A percentile compares a stretch with the other conserved stretches of the same genome.
These are phyloP conservation scores for Ottelia alismoides DNA, from an alignment of 106 monocot genomes.

Conservation along the genomic window DNA sequence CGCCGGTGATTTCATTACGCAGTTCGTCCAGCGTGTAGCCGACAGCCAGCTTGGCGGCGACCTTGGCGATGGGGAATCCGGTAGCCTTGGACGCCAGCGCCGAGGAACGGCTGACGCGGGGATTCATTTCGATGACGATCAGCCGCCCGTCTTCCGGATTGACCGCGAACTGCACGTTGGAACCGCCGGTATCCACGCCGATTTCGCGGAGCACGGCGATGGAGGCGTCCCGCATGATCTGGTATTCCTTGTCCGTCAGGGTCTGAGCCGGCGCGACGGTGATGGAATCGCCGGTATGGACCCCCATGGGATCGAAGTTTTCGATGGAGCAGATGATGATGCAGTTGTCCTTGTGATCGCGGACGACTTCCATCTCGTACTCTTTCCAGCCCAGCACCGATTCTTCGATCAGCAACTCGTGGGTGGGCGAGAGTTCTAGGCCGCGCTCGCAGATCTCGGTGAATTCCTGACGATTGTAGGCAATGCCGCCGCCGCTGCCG, in stretches of 20 bases:
- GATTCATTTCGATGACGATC: conserved; percentile 89
- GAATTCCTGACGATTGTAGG: background rate
- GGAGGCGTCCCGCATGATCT: conserved; percentile 37
- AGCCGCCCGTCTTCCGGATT: conserved; percentile 70
- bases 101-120: conserved; percentile 63
- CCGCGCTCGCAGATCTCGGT: no score
- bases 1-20: conserved; percentile 74
- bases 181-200: no score
- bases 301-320: no score
- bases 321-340: no score
- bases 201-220: conserved; percentile 71
- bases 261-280: no score
- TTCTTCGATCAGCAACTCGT: no score
- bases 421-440: no score
- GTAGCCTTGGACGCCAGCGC: no score
- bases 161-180: conserved; percentile 82
- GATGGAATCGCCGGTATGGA: no score
- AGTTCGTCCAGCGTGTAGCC: conserved; percentile 80
- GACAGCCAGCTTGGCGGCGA: no score
- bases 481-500: conserved; percentile 38
- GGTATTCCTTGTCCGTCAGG: background rate
- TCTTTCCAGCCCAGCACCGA: background rate
- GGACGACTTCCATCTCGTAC: background rate
- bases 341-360: conserved; percentile 63
- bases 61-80: no score